Percentiles rank a stretch among this genome's conserved stretches.
These are phyloP conservation scores for Neoboletus magnificus DNA, from an alignment of 768 basidiomycete species.

Conservation along the genomic window DNA sequence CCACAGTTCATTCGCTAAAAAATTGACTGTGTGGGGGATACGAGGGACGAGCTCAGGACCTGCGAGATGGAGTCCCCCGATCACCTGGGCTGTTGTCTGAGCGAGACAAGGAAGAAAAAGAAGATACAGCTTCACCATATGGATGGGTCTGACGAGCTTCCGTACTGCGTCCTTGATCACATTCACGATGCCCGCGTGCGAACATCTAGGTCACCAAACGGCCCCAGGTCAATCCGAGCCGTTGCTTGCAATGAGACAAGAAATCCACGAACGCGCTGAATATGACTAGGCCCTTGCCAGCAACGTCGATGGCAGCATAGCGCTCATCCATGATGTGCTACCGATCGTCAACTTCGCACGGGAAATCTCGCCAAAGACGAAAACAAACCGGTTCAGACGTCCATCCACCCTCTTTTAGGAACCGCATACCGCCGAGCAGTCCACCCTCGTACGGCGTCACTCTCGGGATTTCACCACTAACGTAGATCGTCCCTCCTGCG, in stretches of 20 bases:
- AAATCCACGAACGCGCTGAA: slow-evolving; percentile 69
- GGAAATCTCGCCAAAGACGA: background rate
- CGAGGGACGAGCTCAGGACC: slow-evolving; percentile 61
- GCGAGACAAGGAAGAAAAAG: background rate
- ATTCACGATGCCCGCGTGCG: slow-evolving; percentile 84
- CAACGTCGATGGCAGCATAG: slow-evolving; percentile 71
- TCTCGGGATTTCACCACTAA: slow-evolving; percentile 80
- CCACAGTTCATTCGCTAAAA: slow-evolving; percentile 54
- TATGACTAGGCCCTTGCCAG: slow-evolving; percentile 77
- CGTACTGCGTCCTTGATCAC: slow-evolving; percentile 68
- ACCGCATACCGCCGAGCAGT: slow-evolving; percentile 63
- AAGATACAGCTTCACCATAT: slow-evolving; percentile 52
- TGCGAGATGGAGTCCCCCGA: slow-evolving; percentile 84
- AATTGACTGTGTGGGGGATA: slow-evolving; percentile 67
- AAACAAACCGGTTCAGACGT: slow-evolving; percentile 49
- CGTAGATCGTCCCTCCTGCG: slow-evolving; percentile 60
- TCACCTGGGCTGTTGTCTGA: slow-evolving; percentile 43
- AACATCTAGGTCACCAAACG: slow-evolving; percentile 40
- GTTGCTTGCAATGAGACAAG: background rate
- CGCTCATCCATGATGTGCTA: slow-evolving; percentile 83
- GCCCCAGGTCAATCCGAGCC: background rate
- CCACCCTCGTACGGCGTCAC: slow-evolving; percentile 67
- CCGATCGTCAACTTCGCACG: background rate
- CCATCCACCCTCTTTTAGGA: slow-evolving; percentile 46
- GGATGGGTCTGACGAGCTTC: slow-evolving; percentile 62